Conservation (phyloP, 116 monocot genomes). For the Papilionanthe hybrid region DNA sequence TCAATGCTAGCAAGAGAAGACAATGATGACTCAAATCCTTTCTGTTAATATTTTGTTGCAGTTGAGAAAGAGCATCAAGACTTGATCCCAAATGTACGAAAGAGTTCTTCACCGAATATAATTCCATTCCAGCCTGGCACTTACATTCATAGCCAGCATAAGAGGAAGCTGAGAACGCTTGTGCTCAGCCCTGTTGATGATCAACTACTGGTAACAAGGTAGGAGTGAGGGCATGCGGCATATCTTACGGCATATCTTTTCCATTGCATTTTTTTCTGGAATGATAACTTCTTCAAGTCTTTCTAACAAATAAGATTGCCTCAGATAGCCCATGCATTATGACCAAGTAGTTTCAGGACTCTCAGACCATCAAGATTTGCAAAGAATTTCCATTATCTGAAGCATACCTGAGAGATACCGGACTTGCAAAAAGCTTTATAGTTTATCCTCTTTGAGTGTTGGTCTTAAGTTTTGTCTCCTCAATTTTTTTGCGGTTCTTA, state of each 20-base stretch:
- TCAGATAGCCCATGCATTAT: not conserved
- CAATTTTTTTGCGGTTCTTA: too few relatives aligned
- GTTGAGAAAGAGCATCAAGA: constrained; percentile 52
- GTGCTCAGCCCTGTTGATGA: constrained; percentile 55
- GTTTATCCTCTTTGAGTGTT: not conserved
- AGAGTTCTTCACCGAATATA: constrained; percentile 28
- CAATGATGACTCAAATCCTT: not conserved
- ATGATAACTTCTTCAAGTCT: not conserved
- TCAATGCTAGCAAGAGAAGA: not conserved
- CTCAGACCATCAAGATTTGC: not conserved
- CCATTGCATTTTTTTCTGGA: not conserved
- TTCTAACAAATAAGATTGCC: not conserved
- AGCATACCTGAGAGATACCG: not conserved
- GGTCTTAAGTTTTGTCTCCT: too few relatives aligned
- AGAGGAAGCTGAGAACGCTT: constrained; percentile 74
- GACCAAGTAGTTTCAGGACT: not conserved
- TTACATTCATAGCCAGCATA: constrained; percentile 60
- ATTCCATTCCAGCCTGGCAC: constrained; percentile 34
- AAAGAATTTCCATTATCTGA: not conserved
- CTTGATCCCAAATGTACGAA: constrained; percentile 54
- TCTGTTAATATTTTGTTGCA: constrained; percentile 2
- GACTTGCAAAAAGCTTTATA: not conserved
- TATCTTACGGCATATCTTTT: not conserved
- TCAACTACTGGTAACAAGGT: constrained; percentile 66
- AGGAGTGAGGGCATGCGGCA: not conserved